Percentiles rank a stretch among this genome's conserved stretches.
These are phyloP conservation scores for Arthrobotrys conoides DNA, from an alignment of 2,329 filamentous ascomycete genomes.

Conservation along the genomic window DNA sequence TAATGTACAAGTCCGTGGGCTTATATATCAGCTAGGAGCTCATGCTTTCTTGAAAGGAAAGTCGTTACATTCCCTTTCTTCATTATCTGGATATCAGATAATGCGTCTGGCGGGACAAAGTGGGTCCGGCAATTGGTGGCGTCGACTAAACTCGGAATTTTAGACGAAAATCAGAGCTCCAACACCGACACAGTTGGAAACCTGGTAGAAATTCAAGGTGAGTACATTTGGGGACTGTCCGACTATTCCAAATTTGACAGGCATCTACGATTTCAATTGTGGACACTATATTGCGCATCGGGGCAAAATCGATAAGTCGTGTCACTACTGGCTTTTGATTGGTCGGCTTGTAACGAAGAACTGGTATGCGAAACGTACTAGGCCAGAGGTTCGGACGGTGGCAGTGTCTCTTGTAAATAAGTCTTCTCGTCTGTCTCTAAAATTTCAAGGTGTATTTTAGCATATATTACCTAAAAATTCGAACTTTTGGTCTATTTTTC, in stretches of 20 bases:
- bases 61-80: not conserved
- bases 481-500: not conserved
- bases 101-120: not conserved
- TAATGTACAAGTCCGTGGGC: not conserved
- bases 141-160: not conserved
- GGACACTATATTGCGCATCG: not conserved
- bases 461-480: not conserved
- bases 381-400: too few species aligned
- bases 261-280: not conserved
- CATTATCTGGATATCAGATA: conserved; percentile 26
- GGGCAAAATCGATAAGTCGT: not conserved
- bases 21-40: not conserved
- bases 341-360: not conserved
- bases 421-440: too few species aligned
- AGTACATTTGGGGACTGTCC: not conserved
- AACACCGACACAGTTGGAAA: not conserved
- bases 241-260: not conserved
- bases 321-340: conserved; percentile 13
- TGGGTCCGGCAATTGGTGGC: not conserved
- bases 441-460: not conserved
- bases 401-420: not conserved
- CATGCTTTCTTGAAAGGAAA: not conserved
- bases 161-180: conserved; percentile 1
- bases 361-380: not conserved
- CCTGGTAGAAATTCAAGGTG: not conserved